These are phyloP conservation scores for Pichia sp. DNA, from an alignment of 1,139 yeast genomes.

Conservation along the genomic window DNA sequence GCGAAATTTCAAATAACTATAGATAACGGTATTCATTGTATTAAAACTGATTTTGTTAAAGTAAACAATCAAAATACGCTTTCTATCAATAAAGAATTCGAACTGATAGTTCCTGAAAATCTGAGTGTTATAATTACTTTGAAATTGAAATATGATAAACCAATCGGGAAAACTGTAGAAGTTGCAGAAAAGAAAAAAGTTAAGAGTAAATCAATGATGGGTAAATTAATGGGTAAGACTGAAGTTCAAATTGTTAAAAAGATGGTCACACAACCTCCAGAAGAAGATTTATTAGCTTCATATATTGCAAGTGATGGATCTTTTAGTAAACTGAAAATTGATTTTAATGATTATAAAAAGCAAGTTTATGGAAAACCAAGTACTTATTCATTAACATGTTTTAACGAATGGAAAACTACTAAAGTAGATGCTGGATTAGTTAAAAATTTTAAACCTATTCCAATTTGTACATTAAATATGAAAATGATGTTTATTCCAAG, in stretches of 20 bases:
- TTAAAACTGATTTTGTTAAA: slow-evolving; percentile 62
- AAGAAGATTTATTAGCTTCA: slow-evolving; percentile 49
- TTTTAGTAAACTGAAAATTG: slow-evolving; percentile 69
- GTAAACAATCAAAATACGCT: slow-evolving; percentile 34
- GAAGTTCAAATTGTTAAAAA: slow-evolving; percentile 39
- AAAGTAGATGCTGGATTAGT: slow-evolving; percentile 31
- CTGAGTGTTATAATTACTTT: slow-evolving; percentile 70
- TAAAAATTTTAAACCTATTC: slow-evolving; percentile 47
- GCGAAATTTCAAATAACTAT: slow-evolving; percentile 67
- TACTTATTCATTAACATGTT: slow-evolving; percentile 53
- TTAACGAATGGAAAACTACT: slow-evolving; percentile 72
- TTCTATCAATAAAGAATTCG: slow-evolving; percentile 74
- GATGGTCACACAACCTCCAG: slow-evolving; percentile 45
- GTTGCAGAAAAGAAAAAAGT: slow-evolving; percentile 49
- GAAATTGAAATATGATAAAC: slow-evolving; percentile 56
- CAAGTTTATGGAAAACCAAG: slow-evolving; percentile 49
- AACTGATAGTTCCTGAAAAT: slow-evolving; percentile 60
- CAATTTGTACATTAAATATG: slow-evolving; percentile 62
- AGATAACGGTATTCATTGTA: slow-evolving; percentile 87
- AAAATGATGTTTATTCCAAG: slow-evolving; percentile 70
- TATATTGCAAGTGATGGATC: slow-evolving; percentile 81
- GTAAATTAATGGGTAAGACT: slow-evolving; percentile 46
- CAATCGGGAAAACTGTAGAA: slow-evolving; percentile 49
- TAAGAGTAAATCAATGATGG: slow-evolving; percentile 40
- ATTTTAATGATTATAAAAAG: slow-evolving; percentile 53